Base-by-base conservation (phyloP, 177 flowering plant species). In the Vitis hybrid region DNA sequence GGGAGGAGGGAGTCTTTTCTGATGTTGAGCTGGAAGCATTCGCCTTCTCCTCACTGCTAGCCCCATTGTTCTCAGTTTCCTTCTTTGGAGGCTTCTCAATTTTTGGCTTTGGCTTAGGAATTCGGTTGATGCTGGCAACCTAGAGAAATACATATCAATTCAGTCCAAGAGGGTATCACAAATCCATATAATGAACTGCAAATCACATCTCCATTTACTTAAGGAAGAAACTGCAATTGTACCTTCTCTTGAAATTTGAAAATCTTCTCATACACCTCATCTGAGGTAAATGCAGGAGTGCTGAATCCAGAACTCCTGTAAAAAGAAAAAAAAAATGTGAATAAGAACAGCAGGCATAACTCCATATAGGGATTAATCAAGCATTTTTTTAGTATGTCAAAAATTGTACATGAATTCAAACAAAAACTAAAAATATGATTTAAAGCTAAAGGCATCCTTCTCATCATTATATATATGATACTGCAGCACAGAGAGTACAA, bases 81-180 rank as follows among this genome's bases (percentile, higher is more conserved):
- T 85, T 89, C 79, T 78, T 90, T 18, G 53, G 61, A 18, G 91
- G 88, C 76, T 88, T 90, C 83, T 89, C 97, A 51, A 88, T 75
- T 68, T 95, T 92, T 8, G 97, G 99, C 83, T 90, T 95, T 65
- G 99, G 99, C 81, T 95, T 93, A 19, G 97, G 95, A 60, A 96
- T 93, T 80, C 76, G 83, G 55, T 92, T 87, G 18, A 93, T 67
- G 9, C 80, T 82, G 10, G 86, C 73, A 62, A 90, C 95, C 99
- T 96, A 70, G 1, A 79, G 48, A 60, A 48, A 33, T 19, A 55
- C 2, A 11, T 21, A 67, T 16, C 22, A 51, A 52, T 9, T 9
- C 50, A 29, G 16, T 16, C 53, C 16, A 52, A 52, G 29, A 50
- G 9, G n/a, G 10, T 11, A 60, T 1, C 19, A 56, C 52, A 33